Conservation (phyloP, 2,329 filamentous ascomycete species). For the Fusarium brevicatenulatum region DNA sequence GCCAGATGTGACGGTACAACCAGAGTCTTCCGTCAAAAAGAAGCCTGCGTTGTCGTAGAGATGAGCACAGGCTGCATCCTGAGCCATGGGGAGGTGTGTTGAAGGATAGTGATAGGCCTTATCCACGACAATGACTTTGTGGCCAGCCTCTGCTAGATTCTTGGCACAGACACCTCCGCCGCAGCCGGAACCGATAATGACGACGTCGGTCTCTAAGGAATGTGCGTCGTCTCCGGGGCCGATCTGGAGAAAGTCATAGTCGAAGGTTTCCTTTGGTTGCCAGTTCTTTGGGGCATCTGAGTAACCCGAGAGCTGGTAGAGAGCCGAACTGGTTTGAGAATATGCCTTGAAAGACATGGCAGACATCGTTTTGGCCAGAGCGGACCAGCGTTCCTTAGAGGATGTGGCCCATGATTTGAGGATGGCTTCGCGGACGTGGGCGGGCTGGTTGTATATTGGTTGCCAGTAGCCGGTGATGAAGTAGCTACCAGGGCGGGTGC, state of each 20-base stretch:
- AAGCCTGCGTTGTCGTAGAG: constrained; percentile 77
- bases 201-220: constrained; percentile 79
- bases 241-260: constrained; percentile 72
- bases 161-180: constrained; percentile 86
- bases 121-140: constrained; percentile 82
- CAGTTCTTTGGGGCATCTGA: constrained; percentile 63
- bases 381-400: constrained; percentile 63
- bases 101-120: constrained; percentile 82
- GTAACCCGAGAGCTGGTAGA: constrained; percentile 67
- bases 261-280: constrained; percentile 60
- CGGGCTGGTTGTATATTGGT: constrained; percentile 69
- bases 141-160: constrained; percentile 79
- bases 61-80: constrained; percentile 66
- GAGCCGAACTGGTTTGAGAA: constrained; percentile 64
- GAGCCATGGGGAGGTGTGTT: constrained; percentile 78
- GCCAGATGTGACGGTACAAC: constrained; percentile 72
- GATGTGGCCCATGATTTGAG: constrained; percentile 71
- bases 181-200: constrained; percentile 88
- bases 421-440: constrained; percentile 69
- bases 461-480: constrained; percentile 74
- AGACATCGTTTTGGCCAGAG: constrained; percentile 65
- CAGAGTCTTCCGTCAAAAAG: constrained; percentile 64
- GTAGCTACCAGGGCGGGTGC: constrained; percentile 70
- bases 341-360: constrained; percentile 65
- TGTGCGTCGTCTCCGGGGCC: constrained; percentile 56